Evolutionary conservation across 306 rosid species (phyloP).

Genomic region (Cicer cuneatum): DNA sequence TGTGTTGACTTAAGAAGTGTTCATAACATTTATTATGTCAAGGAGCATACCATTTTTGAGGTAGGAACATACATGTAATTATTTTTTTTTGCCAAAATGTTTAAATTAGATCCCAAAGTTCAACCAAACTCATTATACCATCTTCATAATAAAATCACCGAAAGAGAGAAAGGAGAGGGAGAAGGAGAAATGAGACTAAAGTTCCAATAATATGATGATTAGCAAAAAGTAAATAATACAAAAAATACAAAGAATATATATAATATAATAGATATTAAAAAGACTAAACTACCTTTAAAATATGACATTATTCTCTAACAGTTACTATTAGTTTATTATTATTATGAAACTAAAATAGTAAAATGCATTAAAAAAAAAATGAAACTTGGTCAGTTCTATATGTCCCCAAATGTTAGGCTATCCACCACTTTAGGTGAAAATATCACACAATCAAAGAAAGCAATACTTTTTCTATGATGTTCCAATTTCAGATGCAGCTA

Average conservation of each 20-base stretch:
- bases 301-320: no score
- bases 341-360: slow-evolving; percentile 12
- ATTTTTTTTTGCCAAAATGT: not conserved
- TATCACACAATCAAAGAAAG: not conserved
- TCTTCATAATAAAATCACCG: no score
- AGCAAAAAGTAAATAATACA: no score
- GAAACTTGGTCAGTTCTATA: slow-evolving; percentile 1
- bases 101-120: not conserved
- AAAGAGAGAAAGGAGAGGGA: no score
- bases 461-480: slow-evolving; percentile 16
- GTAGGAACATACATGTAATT: not conserved
- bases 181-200: no score
- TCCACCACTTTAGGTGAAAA: slow-evolving; percentile 19
- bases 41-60: not conserved
- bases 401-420: slow-evolving; percentile 38
- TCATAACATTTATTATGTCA: no score
- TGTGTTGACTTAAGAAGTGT: no score
- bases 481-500: slow-evolving; percentile 37
- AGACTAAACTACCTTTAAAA: no score
- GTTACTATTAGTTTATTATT: not conserved
- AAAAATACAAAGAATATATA: no score
- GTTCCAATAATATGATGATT: no score
- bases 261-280: no score
- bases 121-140: no score
- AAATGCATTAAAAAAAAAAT: not conserved